Evolutionary conservation across 345 rosid species (phyloP), one percentile per base, ranked within the genome.

Genomic region (Cardiospermum halicacabum): DNA sequence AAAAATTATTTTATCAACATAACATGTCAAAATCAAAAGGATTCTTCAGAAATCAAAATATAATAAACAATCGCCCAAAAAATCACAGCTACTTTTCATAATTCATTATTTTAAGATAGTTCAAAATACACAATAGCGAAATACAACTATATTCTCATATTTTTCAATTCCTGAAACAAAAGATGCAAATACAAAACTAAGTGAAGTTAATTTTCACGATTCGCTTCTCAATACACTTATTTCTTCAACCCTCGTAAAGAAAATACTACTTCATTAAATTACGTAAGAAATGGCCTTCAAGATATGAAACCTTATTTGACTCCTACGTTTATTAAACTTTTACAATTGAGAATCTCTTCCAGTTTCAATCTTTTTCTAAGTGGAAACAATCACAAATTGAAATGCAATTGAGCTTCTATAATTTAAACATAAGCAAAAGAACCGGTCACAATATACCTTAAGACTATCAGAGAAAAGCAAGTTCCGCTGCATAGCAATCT

Each of bases 51-150:
- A 39, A 11, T 39, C 49, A 37, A 58, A 36, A 7, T 32, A 49
- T 31, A n/a, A n/a, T n/a, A n/a, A n/a, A n/a, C 19, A 15, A 53
- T 26, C 25, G 68, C 39, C 26, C 15, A 70, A 43, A 19, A 69
- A 73, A 91, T 83, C 77, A 92, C 96, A 81, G 75, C 24, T 89
- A 87, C 76, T 89, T 89, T 60, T 92, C 89, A 69, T 80, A 86
- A 66, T n/a, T 92, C 96, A 22, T 84, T 83, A 50, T 86, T 72
- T 77, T 87, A 92, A 21, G 98, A 89, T 45, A 87, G 64, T 62
- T 92, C 98, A 50, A 89, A 92, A 75, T 92, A 92, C 77, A 89
- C 96, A 0, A 96, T 96, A 49, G 98, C 98, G 53, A 96, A 84
- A 67, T 92, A 92, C 62, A 92, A 74, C 62, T 92, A 96, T 62